Base-by-base conservation (phyloP, 2,329 filamentous ascomycete genomes). In the Claviceps pusilla region DNA sequence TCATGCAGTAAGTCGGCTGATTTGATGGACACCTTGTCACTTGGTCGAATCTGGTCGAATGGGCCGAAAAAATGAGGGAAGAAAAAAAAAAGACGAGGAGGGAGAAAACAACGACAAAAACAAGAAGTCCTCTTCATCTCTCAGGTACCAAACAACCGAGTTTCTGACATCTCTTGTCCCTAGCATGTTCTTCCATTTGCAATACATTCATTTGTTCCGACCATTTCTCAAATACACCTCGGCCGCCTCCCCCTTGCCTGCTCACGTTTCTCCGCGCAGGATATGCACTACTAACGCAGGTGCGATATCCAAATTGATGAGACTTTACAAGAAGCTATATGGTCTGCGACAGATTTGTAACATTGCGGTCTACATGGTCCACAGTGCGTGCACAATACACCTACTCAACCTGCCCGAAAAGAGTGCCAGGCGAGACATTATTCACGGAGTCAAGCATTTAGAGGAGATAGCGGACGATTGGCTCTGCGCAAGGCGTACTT, bases 381-480 rank as follows among this genome's bases (percentile, higher is more conserved):
- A 97, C 67, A 93, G 89, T 4, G 90, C 93, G 35, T 95, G 89
- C 65, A 96, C 89, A 0, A 94, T 97, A 43, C 93, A 97, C 63
- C 73, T 98, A 24, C 80, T 98, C 41, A 96, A 96, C 60, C 74
- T 97, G 1, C 90, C 90, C 0, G 90, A 96, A 61, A 95, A 93
- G 71, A 93, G 87, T 35, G 89, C 93, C 4, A 85, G 82, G 62
- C 76, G 91, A 61, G 91, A 97, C 67, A 87, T 98, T 46, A 85
- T 87, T 4, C 90, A 96, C 62, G 89, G 91, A 1, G 78, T 95
- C 47, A 91, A 88, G 63, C 88, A 95, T 58, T 78, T 97, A 1
- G 91, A 97, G 67, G 91, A 97, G 64, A 96, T 98, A 61, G 89
- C 89, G 0, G 90, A 96, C 66, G 86, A 89, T 62, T 98, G 93